Evolutionary conservation across 2,329 filamentous ascomycete genomes (phyloP), one percentile per base, ranked within the genome.

Genomic region (Thielaviopsis euricoi): DNA sequence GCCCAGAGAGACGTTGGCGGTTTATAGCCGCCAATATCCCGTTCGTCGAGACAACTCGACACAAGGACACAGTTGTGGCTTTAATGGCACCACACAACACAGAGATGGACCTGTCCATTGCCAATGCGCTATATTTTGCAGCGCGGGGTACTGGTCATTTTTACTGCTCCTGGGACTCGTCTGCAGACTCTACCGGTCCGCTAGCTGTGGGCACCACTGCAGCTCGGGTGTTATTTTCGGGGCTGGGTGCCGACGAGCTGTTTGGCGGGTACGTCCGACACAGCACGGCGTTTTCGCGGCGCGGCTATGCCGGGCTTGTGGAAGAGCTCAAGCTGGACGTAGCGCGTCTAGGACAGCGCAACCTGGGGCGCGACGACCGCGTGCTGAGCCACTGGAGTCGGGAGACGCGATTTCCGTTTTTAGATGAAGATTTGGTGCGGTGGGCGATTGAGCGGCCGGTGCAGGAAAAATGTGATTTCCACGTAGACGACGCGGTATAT

Each of bases 101-200:
- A 0, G 93, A 98, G 70, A 98, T 98, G 93, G 93, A 98, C 65
- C 76, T 98, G 0, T 98, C 93, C 3, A 98, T 98, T 64, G 86
- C 87, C 0, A 85, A 80, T 64, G 93, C 93, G 0, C 75, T 98
- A n/a, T 97, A 96, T 69, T 98, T 98, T 72, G 89, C 93, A 6
- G 84, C 91, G 0, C 80, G 89, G 46, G 91, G 89, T 0, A 68
- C 72, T 55, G 88, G 85, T 0, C 63, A 68, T 19, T 57, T 54
- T 23, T 55, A 55, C 50, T 51, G 43, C 46, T 52, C 55, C 5
- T 52, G 55, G 52, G 22, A 50, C 29, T 3, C 29, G 17, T 13
- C 19, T 2, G 13, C 21, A 15, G 43, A 4, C 7, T 19, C 46
- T 40, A 56, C 53, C 25, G 59, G 64, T n/a, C 64, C 68, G 2